These are phyloP conservation scores for Yarrowia keelungensis DNA, from an alignment of 805 yeast species.

Conservation along the genomic window DNA sequence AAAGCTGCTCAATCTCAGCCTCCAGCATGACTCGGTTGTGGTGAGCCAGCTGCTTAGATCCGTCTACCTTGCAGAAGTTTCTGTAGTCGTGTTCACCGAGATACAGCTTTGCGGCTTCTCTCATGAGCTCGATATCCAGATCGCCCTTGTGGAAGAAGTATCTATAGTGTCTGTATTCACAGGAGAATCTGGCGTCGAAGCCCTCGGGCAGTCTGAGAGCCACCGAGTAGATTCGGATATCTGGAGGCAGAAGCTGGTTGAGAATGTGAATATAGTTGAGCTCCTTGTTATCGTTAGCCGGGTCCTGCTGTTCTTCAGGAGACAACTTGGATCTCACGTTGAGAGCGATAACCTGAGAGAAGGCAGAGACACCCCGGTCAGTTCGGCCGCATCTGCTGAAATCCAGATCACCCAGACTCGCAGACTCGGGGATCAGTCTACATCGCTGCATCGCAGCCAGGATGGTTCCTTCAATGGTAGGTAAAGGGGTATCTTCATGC, in stretches of 20 bases:
- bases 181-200: conserved; percentile 94
- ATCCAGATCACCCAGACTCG: conserved; percentile 55
- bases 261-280: conserved; percentile 76
- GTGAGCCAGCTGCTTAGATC: conserved; percentile 87
- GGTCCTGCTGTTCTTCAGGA: conserved; percentile 65
- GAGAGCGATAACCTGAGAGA: conserved; percentile 90
- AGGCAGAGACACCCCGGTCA: conserved; percentile 95
- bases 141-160: conserved; percentile 64
- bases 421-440: conserved; percentile 16
- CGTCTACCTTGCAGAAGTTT: conserved; percentile 93
- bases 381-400: conserved; percentile 95
- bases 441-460: conserved; percentile 68
- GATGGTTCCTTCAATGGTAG: conserved; percentile 84
- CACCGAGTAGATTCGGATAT: conserved; percentile 81
- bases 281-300: conserved; percentile 67
- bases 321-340: conserved; percentile 72
- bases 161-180: conserved; percentile 82
- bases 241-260: conserved; percentile 79
- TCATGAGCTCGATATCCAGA: conserved; percentile 72
- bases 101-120: conserved; percentile 64
- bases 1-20: conserved; percentile 56
- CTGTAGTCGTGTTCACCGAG: conserved; percentile 88
- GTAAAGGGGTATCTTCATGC: conserved; percentile 68
- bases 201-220: conserved; percentile 80
- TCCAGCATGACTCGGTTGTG: conserved; percentile 67